Percentiles rank a stretch among this genome's conserved stretches.
Evolutionary conservation across 1,139 yeast species (phyloP).

Genomic region (Ashbya aceris): DNA sequence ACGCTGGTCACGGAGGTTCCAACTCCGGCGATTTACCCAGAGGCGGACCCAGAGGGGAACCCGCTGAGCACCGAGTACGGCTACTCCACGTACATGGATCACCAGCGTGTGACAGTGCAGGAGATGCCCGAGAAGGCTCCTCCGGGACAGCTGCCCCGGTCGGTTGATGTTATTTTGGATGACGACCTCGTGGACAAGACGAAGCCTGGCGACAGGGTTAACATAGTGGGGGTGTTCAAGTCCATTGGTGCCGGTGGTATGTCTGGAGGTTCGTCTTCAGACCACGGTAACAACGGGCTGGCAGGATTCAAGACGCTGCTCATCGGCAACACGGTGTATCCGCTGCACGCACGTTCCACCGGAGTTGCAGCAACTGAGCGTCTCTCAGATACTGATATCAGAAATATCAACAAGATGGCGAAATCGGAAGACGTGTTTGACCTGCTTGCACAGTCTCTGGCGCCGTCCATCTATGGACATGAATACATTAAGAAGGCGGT

Average conservation of each 20-base stretch:
- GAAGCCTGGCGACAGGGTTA: conserved; percentile 95
- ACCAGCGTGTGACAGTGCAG: conserved; percentile 86
- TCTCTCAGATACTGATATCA: conserved; percentile 73
- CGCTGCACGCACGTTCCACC: conserved; percentile 78
- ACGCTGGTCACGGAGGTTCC: conserved; percentile 59
- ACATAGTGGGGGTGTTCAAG: conserved; percentile 87
- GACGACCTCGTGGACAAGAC: conserved; percentile 88
- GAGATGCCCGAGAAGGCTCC: conserved; percentile 99
- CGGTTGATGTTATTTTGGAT: conserved; percentile 82
- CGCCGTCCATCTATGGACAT: conserved; percentile 94
- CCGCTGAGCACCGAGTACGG: conserved; percentile 88
- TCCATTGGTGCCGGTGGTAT: conserved; percentile 72
- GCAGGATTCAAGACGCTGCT: conserved; percentile 74
- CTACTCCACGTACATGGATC: conserved; percentile 84
- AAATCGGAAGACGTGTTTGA: conserved; percentile 66
- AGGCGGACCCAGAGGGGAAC: conserved; percentile 87
- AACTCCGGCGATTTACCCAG: conserved; percentile 84
- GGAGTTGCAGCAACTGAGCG: conserved; percentile 73
- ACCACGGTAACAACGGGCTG: conserved; percentile 37
- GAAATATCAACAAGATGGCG: conserved; percentile 75
- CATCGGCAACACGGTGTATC: conserved; percentile 81
- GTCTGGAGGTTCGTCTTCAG: conserved; percentile 20
- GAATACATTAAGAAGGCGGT: conserved; percentile 88
- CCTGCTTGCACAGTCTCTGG: conserved; percentile 72
- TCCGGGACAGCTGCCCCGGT: conserved; percentile 93